Evolutionary conservation across 139 green algal genomes (phyloP), one percentile per base, ranked within the genome.

Genomic region (Chlamydomonas asymmetrica): DNA sequence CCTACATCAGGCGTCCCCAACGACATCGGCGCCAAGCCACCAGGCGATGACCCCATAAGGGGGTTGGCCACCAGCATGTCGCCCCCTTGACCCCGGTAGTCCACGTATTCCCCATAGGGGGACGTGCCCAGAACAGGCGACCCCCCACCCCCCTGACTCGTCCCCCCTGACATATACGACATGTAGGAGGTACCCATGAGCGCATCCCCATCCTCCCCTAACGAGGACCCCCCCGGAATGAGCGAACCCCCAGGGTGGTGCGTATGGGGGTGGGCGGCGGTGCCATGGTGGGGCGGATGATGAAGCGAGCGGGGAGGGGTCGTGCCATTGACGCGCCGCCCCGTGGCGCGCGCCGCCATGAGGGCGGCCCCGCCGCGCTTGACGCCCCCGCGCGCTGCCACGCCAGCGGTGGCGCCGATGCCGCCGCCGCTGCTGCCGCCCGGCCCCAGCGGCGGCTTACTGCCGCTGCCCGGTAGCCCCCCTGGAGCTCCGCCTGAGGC

Each of bases 131-230:
- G 66, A 32, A 63, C 48, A 20, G 73, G 69, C 50, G 41, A 62
- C 16, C 20, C 72, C 3, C 71, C 61, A 22, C 63, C 70, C 5
- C 71, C 71, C 0, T 70, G 59, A 59, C 71, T 77, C 0, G 71
- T 77, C 6, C 69, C 71, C 9, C 59, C 34, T 2, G 54, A 68
- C 9, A 59, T 59, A 32, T 70, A 77, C 31, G 71, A 77, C 71
- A 77, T 80, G 73, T 80, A 80, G 43, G 73, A 80, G 13, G 73
- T 74, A 2, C 73, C 73, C 63, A 74, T 62, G 1, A 62, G 10
- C 32, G 32, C 56, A 63, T 32, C 32, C 27, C 56, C 16, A 38
- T 9, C 56, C 16, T 9, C 56, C 16, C 32, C 56, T 13, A 27
- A n/a, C 18, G 56, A 27, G 8, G 56, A 13, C 8, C 56, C 27